A percentile compares a stretch with the other conserved stretches of the same genome.
These are phyloP conservation scores for Lablab purpureus DNA, from an alignment of 306 rosid genomes.

Conservation along the genomic window DNA sequence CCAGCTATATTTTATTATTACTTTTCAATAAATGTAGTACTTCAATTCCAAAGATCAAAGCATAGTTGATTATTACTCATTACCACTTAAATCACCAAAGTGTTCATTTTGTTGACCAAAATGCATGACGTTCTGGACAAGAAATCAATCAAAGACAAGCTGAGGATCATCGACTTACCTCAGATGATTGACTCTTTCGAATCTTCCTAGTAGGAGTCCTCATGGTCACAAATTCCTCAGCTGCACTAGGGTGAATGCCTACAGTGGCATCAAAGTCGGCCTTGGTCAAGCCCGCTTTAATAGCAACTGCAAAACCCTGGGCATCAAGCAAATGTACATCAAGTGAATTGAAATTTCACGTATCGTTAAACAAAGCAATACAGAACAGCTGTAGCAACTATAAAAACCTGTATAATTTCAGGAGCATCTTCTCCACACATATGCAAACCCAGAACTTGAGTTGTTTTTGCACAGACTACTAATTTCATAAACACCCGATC, in stretches of 20 bases:
- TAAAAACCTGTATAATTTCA: conserved; percentile 87
- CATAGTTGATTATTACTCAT: neutral
- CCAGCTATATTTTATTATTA: neutral
- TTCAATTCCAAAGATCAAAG: conserved; percentile 34
- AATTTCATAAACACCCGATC: conserved; percentile 92
- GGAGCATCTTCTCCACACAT: conserved; percentile 98
- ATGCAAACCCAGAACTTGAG: conserved; percentile 80
- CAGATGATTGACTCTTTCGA: conserved; percentile 60
- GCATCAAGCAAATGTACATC: conserved; percentile 35
- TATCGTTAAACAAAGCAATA: conserved; percentile 31
- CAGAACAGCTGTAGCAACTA: conserved; percentile 34
- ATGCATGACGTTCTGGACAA: conserved; percentile 19
- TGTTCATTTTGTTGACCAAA: conserved; percentile 15
- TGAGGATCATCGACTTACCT: conserved; percentile 59
- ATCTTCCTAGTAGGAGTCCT: conserved; percentile 83
- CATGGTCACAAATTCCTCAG: conserved; percentile 97
- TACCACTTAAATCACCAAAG: neutral
- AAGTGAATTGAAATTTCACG: conserved; percentile 36
- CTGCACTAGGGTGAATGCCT: conserved; percentile 95
- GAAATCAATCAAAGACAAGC: conserved; percentile 38
- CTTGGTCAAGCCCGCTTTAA: conserved; percentile 95
- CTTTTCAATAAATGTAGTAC: neutral
- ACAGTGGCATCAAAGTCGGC: conserved; percentile 90
- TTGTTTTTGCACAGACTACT: conserved; percentile 79
- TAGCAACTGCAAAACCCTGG: conserved; percentile 96